Base-by-base conservation (phyloP, 257 asterid genomes). In the Sherardia arvensis region DNA sequence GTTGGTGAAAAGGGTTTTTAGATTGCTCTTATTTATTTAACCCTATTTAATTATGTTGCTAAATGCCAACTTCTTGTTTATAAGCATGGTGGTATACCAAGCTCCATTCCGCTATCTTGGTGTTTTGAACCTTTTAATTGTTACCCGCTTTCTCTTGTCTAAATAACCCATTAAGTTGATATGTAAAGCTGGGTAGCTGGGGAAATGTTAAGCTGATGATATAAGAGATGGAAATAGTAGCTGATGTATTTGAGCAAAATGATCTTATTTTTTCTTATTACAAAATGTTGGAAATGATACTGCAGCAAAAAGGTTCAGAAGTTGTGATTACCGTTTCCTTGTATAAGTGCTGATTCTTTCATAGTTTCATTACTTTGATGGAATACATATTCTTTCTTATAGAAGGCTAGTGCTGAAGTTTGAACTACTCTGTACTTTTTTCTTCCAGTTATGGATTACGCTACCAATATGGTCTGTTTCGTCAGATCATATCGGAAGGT, bases 381-480 rank as follows among this genome's bases (percentile, higher is more conserved):
- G 29, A 8, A 38, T 18, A 29, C 14, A 67, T 58, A 29, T 43
- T 15, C 8, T 17, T 15, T 34, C 21, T 25, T 27, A 23, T 68
- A 64, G 51, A 49, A 45, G 40, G 66, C 67, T 18, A 53, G 40
- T 40, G 6, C 64, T 36, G 45, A 58, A 45, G 64, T 51, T 54
- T 64, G 33, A 65, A 67, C 62, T 61, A 17, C 68, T 55, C 53
- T n/a, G 28, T 59, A 71, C 22, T 55, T 25, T 38, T 53, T 45
- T 22, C 68, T 43, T 65, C 59, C 78, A 80, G 85, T 63, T 80
- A 80, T 71, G 85, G 85, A 43, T 66, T 80, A 55, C 85, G 85
- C 69, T 80, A 80, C 69, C 85, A 80, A 36, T 80, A 80, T 72
- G 85, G 82, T 65, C 60, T 80, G 61, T 80, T 80, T 77, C 82